These are phyloP conservation scores for Termitomyces sp. DNA, from an alignment of 768 basidiomycete genomes.

Conservation along the genomic window DNA sequence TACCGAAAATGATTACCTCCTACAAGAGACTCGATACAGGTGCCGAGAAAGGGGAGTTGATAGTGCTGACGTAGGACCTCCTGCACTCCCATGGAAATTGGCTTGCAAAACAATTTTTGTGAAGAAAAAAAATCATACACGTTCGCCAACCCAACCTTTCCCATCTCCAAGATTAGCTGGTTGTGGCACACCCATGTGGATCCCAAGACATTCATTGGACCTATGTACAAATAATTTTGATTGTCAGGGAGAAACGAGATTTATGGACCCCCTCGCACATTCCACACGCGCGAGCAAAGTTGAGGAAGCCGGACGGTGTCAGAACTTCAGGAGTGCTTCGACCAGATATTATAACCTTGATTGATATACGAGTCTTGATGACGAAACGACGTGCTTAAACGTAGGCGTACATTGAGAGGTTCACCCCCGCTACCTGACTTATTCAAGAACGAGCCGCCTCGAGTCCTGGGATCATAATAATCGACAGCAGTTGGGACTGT, in stretches of 20 bases:
- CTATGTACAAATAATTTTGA: conserved; percentile 14
- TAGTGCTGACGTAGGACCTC: conserved; percentile 69
- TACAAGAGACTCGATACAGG: conserved; percentile 64
- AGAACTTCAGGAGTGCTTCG: conserved; percentile 46
- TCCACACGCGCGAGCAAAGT: conserved; percentile 51
- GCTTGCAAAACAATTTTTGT: not conserved
- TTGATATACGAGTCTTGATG: not conserved
- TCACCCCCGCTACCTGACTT: conserved; percentile 21
- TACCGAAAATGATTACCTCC: conserved; percentile 72
- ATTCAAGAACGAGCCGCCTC: conserved; percentile 21
- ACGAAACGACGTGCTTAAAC: not conserved
- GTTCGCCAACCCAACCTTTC: conserved; percentile 43
- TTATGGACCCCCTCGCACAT: conserved; percentile 35
- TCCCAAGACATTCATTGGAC: conserved; percentile 62
- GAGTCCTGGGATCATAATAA: conserved; percentile 18
- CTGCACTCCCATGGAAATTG: conserved; percentile 32
- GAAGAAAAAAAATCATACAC: conserved; percentile 14
- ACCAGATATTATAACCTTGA: conserved; percentile 55
- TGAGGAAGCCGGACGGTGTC: conserved; percentile 42
- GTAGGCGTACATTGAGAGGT: conserved; percentile 25
- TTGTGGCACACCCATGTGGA: conserved; percentile 55
- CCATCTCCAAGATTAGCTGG: conserved; percentile 71
- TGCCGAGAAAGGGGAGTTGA: conserved; percentile 60
- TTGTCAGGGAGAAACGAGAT: not conserved
- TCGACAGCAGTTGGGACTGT: conserved; percentile 8